Percentiles rank a stretch among this genome's conserved stretches.
Conservation (phyloP, 208 protist species). For the Leishmania turanica region DNA sequence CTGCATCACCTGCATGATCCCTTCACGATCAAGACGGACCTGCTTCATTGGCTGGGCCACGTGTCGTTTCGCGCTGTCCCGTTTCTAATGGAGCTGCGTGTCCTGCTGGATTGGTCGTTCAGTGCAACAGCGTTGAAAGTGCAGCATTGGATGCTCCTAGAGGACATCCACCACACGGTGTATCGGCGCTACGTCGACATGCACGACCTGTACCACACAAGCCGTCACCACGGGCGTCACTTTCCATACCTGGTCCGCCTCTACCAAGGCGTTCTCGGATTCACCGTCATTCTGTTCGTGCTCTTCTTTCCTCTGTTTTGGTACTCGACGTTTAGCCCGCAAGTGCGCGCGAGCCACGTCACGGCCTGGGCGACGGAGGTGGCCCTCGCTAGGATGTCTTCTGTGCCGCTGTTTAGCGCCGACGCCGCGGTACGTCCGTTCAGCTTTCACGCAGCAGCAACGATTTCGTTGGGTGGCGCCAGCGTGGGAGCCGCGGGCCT, state of each 20-base stretch:
- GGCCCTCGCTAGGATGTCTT: conserved; percentile 9
- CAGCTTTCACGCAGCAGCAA: conserved; percentile 23
- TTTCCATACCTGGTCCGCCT: conserved; percentile 54
- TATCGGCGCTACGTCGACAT: conserved; percentile 75
- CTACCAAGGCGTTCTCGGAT: conserved; percentile 61
- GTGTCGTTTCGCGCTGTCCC: conserved; percentile 57
- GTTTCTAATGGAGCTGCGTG: conserved; percentile 76
- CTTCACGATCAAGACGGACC: conserved; percentile 51
- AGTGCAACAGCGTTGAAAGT: conserved; percentile 66
- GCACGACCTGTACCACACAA: conserved; percentile 54
- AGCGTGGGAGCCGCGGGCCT: conserved; percentile 1
- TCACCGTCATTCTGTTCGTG: conserved; percentile 48
- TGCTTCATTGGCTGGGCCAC: conserved; percentile 58
- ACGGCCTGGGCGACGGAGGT: conserved; percentile 33
- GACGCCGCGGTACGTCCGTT: conserved; percentile 10
- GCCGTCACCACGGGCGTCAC: conserved; percentile 33
- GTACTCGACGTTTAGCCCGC: conserved; percentile 81
- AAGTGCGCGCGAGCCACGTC: conserved; percentile 44
- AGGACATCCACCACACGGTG: conserved; percentile 72
- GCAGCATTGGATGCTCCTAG: conserved; percentile 80
- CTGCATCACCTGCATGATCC: conserved; percentile 54
- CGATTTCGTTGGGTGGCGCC: conserved; percentile 1
- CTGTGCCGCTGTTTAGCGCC: conserved; percentile 19
- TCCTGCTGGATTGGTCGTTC: conserved; percentile 81
- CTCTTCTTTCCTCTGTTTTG: conserved; percentile 76